Evolutionary conservation across 495 filamentous ascomycete genomes (phyloP), one percentile per base, ranked within the genome.

Genomic region (Baudoinia panamericana): DNA sequence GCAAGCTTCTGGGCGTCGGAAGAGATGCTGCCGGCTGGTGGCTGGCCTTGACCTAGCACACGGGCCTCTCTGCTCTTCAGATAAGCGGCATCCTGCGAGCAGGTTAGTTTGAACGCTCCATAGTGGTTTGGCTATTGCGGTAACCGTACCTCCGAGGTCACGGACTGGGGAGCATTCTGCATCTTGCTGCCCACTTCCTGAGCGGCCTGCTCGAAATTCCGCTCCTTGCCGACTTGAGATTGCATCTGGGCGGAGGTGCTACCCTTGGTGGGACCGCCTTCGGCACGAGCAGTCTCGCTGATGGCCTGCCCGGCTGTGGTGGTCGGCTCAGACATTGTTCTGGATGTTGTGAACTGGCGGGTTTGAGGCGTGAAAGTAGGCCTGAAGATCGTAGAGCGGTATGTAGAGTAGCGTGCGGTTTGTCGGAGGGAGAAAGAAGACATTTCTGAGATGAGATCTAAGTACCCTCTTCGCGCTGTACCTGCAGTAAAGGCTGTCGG

Each of bases 171-270:
- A 2, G 33, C 45, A 21, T 30, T 43, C 30, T 34, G 26, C 44
- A 52, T 45, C 49, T 52, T 52, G 11, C 29, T 23, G 9, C 34
- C 46, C 5, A 49, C 22, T 10, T 49, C 39, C 13, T 37, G 16
- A 10, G 49, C 49, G 7, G 49, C 49, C 25, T 52, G 44, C 49
- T 52, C 49, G 18, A 52, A 48, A 22, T 52, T 52, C 7, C 37
- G 31, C 18, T 39, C 19, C 29, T 38, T 48, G 10, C 36, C 46
- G n/a, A 55, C 30, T 20, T 59, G 28, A 28, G 48, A 54, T 34
- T 62, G 59, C 53, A 62, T 54, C 49, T 59, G 53, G 9, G 57
- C 57, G n/a, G 59, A 46, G 13, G 46, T 48, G 5, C 55, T 58
- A 41, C 56, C 58, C 46, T 56, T 56, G 18, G 32, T 29, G 22